phyloP scores from a whole-genome alignment of 176 grass and related monocot species.

The Elaeis guineensis region DNA sequence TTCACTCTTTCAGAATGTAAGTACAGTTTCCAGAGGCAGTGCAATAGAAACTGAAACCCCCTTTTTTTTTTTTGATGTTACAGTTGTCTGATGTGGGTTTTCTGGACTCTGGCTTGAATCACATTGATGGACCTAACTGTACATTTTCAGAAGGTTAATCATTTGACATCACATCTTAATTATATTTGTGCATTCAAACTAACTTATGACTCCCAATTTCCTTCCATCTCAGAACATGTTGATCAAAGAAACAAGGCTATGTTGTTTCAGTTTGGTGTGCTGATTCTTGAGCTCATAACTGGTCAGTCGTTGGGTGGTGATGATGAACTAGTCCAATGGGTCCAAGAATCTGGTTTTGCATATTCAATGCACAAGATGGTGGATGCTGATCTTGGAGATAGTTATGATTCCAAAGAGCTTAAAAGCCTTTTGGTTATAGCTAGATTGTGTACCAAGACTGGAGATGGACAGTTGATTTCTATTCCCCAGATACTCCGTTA shows the following conservation, averaged over 20 bases:
- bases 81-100: slow-evolving; percentile 69
- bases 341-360: slow-evolving; percentile 64
- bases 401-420: slow-evolving; percentile 69
- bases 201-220: slow-evolving; percentile 12
- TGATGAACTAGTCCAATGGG: slow-evolving; percentile 72
- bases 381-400: slow-evolving; percentile 78
- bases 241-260: slow-evolving; percentile 45
- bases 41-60: background rate
- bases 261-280: slow-evolving; percentile 81
- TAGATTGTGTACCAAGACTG: slow-evolving; percentile 67
- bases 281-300: slow-evolving; percentile 91
- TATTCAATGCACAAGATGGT: slow-evolving; percentile 74
- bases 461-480: slow-evolving; percentile 30
- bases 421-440: slow-evolving; percentile 62
- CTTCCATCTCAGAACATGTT: slow-evolving; percentile 32
- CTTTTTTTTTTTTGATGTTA: background rate
- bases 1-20: too few relatives aligned
- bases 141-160: slow-evolving; percentile 37
- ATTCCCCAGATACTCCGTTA: slow-evolving; percentile 72
- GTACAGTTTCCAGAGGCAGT: too few relatives aligned
- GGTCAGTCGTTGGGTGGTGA: slow-evolving; percentile 64
- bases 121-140: slow-evolving; percentile 6
- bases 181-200: background rate
- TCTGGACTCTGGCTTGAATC: slow-evolving; percentile 12
- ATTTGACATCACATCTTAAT: slow-evolving; percentile 2